These are phyloP conservation scores for Ephemerocybe angulata DNA, from an alignment of 768 basidiomycete genomes.

Conservation along the genomic window DNA sequence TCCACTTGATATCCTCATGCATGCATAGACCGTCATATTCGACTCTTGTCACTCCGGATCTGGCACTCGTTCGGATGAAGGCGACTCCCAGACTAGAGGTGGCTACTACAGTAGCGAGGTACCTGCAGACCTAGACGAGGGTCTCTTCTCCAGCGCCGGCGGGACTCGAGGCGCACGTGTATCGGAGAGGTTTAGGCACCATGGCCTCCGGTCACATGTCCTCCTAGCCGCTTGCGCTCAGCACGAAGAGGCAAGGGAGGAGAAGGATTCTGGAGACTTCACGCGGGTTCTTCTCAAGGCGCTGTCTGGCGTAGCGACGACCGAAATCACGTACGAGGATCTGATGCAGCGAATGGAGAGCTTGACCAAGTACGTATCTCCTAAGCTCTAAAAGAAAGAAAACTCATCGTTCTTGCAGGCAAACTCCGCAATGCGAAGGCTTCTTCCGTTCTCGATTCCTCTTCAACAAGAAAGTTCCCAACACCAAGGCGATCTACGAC, in stretches of 20 bases:
- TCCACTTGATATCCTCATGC: neutral
- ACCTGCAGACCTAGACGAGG: conserved; percentile 4
- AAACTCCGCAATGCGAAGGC: conserved; percentile 21
- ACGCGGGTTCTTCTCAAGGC: conserved; percentile 11
- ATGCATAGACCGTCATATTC: conserved; percentile 16
- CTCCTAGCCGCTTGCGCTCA: conserved; percentile 12
- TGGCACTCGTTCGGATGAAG: conserved; percentile 5
- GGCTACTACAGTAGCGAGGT: neutral
- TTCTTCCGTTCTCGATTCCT: conserved; percentile 5
- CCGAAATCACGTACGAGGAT: conserved; percentile 7
- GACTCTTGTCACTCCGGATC: conserved; percentile 17
- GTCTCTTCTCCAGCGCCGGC: neutral
- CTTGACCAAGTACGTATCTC: neutral
- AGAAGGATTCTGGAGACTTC: conserved; percentile 7
- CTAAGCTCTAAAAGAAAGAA: neutral
- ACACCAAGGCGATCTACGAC: conserved; percentile 3
- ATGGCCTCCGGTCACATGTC: conserved; percentile 10
- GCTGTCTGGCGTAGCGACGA: neutral
- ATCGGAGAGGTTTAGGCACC: neutral
- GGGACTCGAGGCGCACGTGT: neutral
- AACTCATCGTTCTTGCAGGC: neutral
- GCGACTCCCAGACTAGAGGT: neutral
- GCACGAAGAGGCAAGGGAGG: conserved; percentile 12
- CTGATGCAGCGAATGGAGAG: conserved; percentile 5
- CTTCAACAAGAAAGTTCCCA: conserved; percentile 8